phyloP scores from a whole-genome alignment of 2,329 filamentous ascomycete species.

The Blumeriella jaapii region DNA sequence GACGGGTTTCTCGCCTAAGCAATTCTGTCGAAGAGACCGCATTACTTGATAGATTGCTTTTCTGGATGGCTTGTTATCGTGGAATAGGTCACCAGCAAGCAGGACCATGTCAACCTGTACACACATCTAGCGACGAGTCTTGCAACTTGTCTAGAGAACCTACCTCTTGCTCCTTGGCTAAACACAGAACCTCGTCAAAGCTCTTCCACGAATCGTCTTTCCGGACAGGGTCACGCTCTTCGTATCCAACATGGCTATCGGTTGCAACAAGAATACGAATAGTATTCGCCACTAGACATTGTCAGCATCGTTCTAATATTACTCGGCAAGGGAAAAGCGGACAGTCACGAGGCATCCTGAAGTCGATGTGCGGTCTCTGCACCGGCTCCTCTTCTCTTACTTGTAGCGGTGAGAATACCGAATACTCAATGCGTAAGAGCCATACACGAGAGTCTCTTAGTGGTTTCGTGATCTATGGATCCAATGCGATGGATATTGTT shows the following conservation, averaged over 20 bases:
- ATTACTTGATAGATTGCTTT: constrained; percentile 97
- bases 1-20: constrained; percentile 88
- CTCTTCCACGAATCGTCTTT: constrained; percentile 94
- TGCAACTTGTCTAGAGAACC: constrained; percentile 7
- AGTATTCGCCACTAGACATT: constrained; percentile 48
- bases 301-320: constrained; percentile 6
- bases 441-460: too few relatives aligned
- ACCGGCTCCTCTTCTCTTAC: too few relatives aligned
- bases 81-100: constrained; percentile 88
- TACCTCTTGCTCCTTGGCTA: constrained; percentile 75
- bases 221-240: constrained; percentile 85
- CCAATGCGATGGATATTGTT: too few relatives aligned
- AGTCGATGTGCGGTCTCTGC: too few relatives aligned
- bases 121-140: constrained; percentile 1
- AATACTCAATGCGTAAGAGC: too few relatives aligned
- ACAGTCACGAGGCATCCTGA: constrained; percentile 22
- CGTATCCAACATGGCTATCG: constrained; percentile 96
- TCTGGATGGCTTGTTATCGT: constrained; percentile 93
- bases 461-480: too few relatives aligned
- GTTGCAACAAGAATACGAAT: constrained; percentile 91
- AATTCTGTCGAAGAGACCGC: constrained; percentile 85
- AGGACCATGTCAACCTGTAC: constrained; percentile 83
- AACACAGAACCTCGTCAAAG: constrained; percentile 88
- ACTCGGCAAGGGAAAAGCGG: background rate
- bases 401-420: too few relatives aligned